These are phyloP conservation scores for Papiliotrema fonsecae DNA, from an alignment of 1,284 basidiomycete species.

Conservation along the genomic window DNA sequence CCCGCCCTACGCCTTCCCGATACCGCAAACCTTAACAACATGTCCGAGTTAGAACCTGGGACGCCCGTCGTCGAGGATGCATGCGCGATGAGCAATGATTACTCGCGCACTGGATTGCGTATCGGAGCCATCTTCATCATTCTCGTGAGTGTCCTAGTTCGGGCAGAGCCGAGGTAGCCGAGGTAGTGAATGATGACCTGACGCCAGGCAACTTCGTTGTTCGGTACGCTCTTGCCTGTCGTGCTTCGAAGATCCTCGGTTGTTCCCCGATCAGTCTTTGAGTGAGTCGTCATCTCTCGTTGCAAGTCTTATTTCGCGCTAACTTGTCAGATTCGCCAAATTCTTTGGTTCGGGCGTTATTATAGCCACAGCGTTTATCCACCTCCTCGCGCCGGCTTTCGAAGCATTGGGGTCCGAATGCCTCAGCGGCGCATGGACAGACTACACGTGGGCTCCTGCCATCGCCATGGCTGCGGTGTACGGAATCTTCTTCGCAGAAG, in stretches of 20 bases:
- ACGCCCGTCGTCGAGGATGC: background rate
- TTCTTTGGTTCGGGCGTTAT: constrained; percentile 95
- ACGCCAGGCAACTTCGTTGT: constrained; percentile 53
- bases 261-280: constrained; percentile 64
- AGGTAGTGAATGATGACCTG: background rate
- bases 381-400: constrained; percentile 71
- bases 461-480: constrained; percentile 76
- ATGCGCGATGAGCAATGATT: constrained; percentile 10
- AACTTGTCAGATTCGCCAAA: constrained; percentile 65
- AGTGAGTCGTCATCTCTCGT: constrained; percentile 54
- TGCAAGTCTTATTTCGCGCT: background rate
- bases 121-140: constrained; percentile 88
- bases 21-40: no score
- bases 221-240: constrained; percentile 78
- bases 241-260: constrained; percentile 60
- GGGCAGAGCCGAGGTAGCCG: background rate
- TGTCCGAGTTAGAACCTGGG: background rate
- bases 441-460: constrained; percentile 75
- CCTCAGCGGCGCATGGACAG: constrained; percentile 63
- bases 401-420: constrained; percentile 68
- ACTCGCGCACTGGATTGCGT: constrained; percentile 51
- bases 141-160: constrained; percentile 46
- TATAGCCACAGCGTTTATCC: constrained; percentile 88
- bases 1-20: no score
- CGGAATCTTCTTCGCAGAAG: constrained; percentile 74